Conservation (phyloP, 2,329 filamentous ascomycete genomes). For the Phialemonium atrogriseum region DNA sequence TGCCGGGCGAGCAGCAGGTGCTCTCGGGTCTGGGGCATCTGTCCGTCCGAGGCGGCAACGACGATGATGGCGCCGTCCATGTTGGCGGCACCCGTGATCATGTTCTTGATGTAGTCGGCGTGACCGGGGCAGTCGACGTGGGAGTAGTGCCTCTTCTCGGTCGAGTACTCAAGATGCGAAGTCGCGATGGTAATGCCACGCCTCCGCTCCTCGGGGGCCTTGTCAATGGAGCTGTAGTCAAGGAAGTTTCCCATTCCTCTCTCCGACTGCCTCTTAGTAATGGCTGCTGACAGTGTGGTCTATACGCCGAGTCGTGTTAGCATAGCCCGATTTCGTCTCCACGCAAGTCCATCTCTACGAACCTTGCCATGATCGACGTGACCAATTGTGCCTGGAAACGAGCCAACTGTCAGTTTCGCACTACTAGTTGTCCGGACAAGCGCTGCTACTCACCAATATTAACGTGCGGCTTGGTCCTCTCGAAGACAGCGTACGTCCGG, state of each 20-base stretch:
- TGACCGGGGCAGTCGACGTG: slow-evolving; percentile 99
- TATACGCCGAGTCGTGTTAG: slow-evolving; percentile 29
- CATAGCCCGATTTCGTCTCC: background rate
- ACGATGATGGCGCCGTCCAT: slow-evolving; percentile 99
- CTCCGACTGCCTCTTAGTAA: slow-evolving; percentile 94
- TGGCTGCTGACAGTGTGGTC: slow-evolving; percentile 97
- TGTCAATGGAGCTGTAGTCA: slow-evolving; percentile 97
- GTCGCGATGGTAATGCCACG: slow-evolving; percentile 99
- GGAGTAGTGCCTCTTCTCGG: slow-evolving; percentile 90
- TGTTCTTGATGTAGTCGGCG: slow-evolving; percentile 99
- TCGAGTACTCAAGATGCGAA: slow-evolving; percentile 96
- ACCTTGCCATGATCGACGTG: slow-evolving; percentile 99
- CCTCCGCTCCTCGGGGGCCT: slow-evolving; percentile 98
- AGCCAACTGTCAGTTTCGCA: slow-evolving; percentile 8
- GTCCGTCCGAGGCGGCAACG: slow-evolving; percentile 94
- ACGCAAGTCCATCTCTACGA: slow-evolving; percentile 21
- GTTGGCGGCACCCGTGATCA: slow-evolving; percentile 98
- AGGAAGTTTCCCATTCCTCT: slow-evolving; percentile 93
- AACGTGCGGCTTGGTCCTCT: slow-evolving; percentile 93
- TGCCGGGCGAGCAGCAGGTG: slow-evolving; percentile 96
- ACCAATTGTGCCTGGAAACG: slow-evolving; percentile 78
- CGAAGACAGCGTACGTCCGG: slow-evolving; percentile 62
- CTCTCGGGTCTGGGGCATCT: slow-evolving; percentile 99
- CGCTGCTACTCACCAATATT: slow-evolving; percentile 70
- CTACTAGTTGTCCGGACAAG: slow-evolving; percentile 7